Percentiles rank a stretch among this genome's conserved stretches.
Conservation (phyloP, 2,329 filamentous ascomycete genomes). For the Ilyonectria mors-panacis region DNA sequence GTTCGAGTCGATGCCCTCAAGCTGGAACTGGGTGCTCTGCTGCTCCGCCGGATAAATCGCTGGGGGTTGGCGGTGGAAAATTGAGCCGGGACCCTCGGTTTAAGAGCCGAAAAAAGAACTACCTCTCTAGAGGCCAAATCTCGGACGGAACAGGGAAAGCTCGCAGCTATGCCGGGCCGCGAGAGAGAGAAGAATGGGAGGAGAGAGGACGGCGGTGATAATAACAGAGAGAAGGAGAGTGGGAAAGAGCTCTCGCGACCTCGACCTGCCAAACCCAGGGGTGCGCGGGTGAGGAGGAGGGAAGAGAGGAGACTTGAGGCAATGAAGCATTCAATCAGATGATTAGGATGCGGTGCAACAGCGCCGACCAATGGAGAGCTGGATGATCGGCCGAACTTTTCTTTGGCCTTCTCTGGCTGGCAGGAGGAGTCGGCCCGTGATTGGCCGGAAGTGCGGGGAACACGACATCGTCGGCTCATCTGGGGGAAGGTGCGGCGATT, state of each 20-base stretch:
- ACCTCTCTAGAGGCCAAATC: slow-evolving; percentile 38
- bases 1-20: slow-evolving; percentile 11
- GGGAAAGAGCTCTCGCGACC: slow-evolving; percentile 44
- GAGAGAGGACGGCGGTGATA: slow-evolving; percentile 19
- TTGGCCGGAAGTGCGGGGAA: slow-evolving; percentile 53
- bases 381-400: slow-evolving; percentile 42
- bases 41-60: slow-evolving; percentile 36
- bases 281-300: slow-evolving; percentile 31
- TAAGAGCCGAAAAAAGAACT: slow-evolving; percentile 38
- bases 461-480: slow-evolving; percentile 37
- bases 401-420: slow-evolving; percentile 13
- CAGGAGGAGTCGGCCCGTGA: slow-evolving; percentile 37
- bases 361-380: slow-evolving; percentile 42
- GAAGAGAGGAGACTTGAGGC: slow-evolving; percentile 39
- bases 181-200: slow-evolving; percentile 43
- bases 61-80: slow-evolving; percentile 44
- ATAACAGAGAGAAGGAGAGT: slow-evolving; percentile 24
- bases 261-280: slow-evolving; percentile 44
- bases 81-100: slow-evolving; percentile 44
- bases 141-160: slow-evolving; percentile 33
- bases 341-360: slow-evolving; percentile 41
- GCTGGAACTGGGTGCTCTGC: slow-evolving; percentile 36
- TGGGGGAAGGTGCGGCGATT: slow-evolving; percentile 39
- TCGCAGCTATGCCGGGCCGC: slow-evolving; percentile 48
- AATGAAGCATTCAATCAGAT: slow-evolving; percentile 42